A percentile compares a stretch with the other conserved stretches of the same genome.
phyloP scores from a whole-genome alignment of 306 rosid species.

The Lathyrus sativus region DNA sequence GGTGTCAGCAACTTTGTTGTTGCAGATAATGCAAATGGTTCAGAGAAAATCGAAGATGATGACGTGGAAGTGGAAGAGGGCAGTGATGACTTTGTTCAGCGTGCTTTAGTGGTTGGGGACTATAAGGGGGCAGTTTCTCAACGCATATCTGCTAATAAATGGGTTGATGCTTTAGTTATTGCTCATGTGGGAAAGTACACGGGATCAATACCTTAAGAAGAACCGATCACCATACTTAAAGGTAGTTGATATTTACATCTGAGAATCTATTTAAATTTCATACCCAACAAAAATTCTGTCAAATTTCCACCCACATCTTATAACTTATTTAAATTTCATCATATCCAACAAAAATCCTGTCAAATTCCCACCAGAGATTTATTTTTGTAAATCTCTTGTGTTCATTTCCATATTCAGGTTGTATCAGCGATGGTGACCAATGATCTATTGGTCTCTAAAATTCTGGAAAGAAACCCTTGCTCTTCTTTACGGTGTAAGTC shows the following conservation, averaged over 20 bases:
- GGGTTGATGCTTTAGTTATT: too few relatives aligned
- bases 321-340: slow-evolving; percentile 4
- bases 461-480: slow-evolving; percentile 99
- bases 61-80: slow-evolving; percentile 69
- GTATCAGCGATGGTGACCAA: slow-evolving; percentile 98
- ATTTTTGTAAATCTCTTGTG: slow-evolving; percentile 14
- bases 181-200: too few relatives aligned
- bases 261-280: slow-evolving; percentile 14
- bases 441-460: slow-evolving; percentile 86
- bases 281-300: slow-evolving; percentile 8
- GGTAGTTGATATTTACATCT: too few relatives aligned
- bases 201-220: too few relatives aligned
- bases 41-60: slow-evolving; percentile 66
- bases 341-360: slow-evolving; percentile 5
- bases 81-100: slow-evolving; percentile 80
- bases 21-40: slow-evolving; percentile 50
- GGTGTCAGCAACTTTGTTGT: slow-evolving; percentile 57
- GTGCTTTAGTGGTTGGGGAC: slow-evolving; percentile 93
- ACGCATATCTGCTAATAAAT: too few relatives aligned
- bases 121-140: slow-evolving; percentile 90
- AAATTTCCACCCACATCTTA: neutral
- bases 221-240: too few relatives aligned
- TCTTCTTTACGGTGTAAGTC: slow-evolving; percentile 96
- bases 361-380: slow-evolving; percentile 12
- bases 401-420: slow-evolving; percentile 63